Base-by-base conservation (phyloP, 495 filamentous ascomycete genomes). In the Tuber brumale region DNA sequence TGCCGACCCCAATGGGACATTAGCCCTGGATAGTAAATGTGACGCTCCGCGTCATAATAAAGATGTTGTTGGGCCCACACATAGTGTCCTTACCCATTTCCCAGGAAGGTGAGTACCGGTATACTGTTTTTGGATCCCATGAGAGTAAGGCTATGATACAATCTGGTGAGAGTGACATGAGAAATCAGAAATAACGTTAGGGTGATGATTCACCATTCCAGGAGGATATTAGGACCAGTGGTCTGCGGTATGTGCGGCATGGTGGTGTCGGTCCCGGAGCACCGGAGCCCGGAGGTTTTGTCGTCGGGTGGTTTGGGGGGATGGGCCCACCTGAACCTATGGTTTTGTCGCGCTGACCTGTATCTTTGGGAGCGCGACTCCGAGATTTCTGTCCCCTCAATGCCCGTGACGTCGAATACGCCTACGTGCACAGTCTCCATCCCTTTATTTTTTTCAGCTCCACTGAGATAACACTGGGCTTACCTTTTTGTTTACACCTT, bases 361-460 rank as follows among this genome's bases (percentile, higher is more conserved):
- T 75, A 74, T 74, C 23, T 45, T 5, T 23, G 70, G 69, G 43
- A 35, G 41, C 31, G 45, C 48, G 45, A 44, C 21, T 57, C 31
- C 39, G 72, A 66, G 31, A 66, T 18, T 66, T 35, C 57, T 16
- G 27, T 2, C 57, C 57, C n/a, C 71, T 51, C 71, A 70, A 75
- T 9, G 39, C 70, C 57, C 77, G 75, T 80, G 78, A 80, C 45
- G 45, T 76, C 75, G 71, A 80, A 79, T 80, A 80, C 78, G 73
- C 78, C 76, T 66, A 69, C 39, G 9, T 79, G 61, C 48, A 76
- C 73, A 79, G 70, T 71, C 71, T 79, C 78, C 70, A 43, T 80
- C 73, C 78, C 70, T 80, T 37, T 35, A 2, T 35, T 19, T 74
- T 75, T 73, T 76, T 76, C 76, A 80, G 76, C 78, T 76, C 69